Evolutionary conservation across 257 asterid species (phyloP).

Genomic region (Linaria vulgaris): DNA sequence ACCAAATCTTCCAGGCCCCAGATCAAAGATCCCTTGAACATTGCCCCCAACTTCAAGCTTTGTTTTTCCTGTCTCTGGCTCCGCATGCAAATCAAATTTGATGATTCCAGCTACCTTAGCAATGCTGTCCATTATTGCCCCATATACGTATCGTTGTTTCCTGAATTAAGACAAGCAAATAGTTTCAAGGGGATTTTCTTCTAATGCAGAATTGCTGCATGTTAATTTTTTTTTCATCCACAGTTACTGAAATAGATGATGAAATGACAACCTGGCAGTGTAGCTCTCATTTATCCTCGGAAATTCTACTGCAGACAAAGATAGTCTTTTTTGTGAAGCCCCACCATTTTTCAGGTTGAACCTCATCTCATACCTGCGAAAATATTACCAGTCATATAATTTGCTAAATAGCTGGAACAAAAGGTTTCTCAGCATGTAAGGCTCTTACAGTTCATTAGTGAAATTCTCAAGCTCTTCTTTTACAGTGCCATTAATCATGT

Average conservation of each 20-base stretch:
- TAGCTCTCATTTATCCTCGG: constrained; percentile 92
- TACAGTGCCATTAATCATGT: constrained; percentile 62
- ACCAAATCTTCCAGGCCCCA: constrained; percentile 88
- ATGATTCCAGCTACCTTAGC: constrained; percentile 86
- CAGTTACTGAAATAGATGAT: constrained; percentile 4
- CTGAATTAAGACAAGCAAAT: constrained; percentile 38
- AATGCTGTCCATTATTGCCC: constrained; percentile 74
- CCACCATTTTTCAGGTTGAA: constrained; percentile 84
- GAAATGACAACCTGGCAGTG: constrained; percentile 78
- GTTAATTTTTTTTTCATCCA: not conserved
- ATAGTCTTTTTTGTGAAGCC: constrained; percentile 82
- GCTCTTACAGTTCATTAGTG: constrained; percentile 77
- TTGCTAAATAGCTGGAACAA: constrained; percentile 14
- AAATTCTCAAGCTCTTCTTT: constrained; percentile 73
- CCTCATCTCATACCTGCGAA: constrained; percentile 90
- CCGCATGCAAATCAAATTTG: constrained; percentile 87
- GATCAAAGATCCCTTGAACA: constrained; percentile 74
- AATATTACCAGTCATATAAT: constrained; percentile 17
- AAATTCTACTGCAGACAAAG: constrained; percentile 88
- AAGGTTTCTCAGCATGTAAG: constrained; percentile 9
- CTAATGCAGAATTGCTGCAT: no score
- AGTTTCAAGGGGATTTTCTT: no score
- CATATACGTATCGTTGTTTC: constrained; percentile 87
- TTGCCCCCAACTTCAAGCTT: constrained; percentile 95
- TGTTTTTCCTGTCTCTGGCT: constrained; percentile 72